Conservation (phyloP, 148 eudicot genomes). For the Spergularia marina region DNA sequence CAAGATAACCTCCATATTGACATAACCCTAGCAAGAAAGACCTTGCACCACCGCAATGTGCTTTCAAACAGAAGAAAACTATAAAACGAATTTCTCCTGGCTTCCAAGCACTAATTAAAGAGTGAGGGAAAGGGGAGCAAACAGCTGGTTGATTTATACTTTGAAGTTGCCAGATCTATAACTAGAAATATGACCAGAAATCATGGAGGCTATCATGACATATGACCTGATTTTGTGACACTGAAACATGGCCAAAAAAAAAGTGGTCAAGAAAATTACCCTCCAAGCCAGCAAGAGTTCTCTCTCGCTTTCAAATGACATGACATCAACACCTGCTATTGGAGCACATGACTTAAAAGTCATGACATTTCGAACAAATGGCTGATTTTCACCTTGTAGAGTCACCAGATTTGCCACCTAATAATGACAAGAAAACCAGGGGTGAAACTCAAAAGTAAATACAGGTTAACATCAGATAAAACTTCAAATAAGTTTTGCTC, state of each 20-base stretch:
- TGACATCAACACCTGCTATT: conserved; percentile 96
- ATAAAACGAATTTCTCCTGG: background rate
- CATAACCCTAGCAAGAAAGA: background rate
- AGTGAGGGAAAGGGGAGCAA: background rate
- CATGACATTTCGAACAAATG: conserved; percentile 92
- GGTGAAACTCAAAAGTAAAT: conserved; percentile 22
- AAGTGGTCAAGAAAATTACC: conserved; percentile 40
- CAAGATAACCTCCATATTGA: background rate
- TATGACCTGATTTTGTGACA: background rate
- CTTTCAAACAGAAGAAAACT: background rate
- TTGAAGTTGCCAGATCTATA: background rate
- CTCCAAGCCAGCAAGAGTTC: conserved; percentile 94
- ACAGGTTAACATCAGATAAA: conserved; percentile 1
- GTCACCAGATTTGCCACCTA: conserved; percentile 94
- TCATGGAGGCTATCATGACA: background rate
- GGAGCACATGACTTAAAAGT: conserved; percentile 95
- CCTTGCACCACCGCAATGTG: background rate
- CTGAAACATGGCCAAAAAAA: conserved; percentile 1
- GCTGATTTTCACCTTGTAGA: conserved; percentile 87
- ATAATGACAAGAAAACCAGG: conserved; percentile 3
- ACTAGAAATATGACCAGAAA: background rate
- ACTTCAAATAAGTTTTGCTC: background rate
- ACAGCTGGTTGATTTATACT: background rate
- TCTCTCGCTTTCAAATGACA: conserved; percentile 90
- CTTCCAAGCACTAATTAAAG: background rate